Conservation (phyloP, 495 filamentous ascomycete species). For the Trichoderma orchidacearum region DNA sequence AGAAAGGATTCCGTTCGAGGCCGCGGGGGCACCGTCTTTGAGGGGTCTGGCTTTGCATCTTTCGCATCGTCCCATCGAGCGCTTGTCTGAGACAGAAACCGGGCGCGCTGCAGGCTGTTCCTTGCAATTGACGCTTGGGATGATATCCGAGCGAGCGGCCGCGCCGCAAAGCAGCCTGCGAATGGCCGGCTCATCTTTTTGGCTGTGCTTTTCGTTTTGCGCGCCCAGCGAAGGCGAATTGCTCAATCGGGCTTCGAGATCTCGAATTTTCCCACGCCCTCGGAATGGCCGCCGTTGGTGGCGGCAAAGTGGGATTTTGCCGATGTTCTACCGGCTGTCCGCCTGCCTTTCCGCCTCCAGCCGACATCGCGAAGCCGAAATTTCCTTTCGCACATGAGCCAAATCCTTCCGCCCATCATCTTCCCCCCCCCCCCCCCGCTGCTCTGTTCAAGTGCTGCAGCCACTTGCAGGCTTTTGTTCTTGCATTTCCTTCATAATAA, state of each 20-base stretch:
- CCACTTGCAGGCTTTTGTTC: conserved; percentile 4
- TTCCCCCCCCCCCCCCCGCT: conserved; percentile 1
- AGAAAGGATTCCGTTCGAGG: background rate
- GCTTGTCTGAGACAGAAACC: background rate
- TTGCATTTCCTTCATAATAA: conserved; percentile 7
- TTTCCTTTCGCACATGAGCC: conserved; percentile 1
- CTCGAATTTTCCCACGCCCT: background rate
- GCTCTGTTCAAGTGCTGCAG: background rate
- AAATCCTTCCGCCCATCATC: conserved; percentile 6
- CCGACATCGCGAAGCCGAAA: conserved; percentile 4
- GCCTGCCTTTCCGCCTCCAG: conserved; percentile 2
- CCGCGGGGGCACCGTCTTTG: background rate
- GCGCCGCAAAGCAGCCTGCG: background rate
- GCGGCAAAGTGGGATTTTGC: background rate
- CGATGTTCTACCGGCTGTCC: conserved; percentile 2
- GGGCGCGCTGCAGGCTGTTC: background rate
- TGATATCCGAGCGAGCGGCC: background rate
- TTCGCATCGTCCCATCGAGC: background rate
- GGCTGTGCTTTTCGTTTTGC: background rate
- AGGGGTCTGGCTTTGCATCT: background rate
- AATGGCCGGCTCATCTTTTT: background rate
- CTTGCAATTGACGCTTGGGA: background rate
- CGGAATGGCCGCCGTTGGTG: background rate
- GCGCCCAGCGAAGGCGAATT: no score
- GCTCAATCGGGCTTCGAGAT: background rate